Base-by-base conservation (phyloP, 371 early-diverging fungal species). In the Nematocida sp. region DNA sequence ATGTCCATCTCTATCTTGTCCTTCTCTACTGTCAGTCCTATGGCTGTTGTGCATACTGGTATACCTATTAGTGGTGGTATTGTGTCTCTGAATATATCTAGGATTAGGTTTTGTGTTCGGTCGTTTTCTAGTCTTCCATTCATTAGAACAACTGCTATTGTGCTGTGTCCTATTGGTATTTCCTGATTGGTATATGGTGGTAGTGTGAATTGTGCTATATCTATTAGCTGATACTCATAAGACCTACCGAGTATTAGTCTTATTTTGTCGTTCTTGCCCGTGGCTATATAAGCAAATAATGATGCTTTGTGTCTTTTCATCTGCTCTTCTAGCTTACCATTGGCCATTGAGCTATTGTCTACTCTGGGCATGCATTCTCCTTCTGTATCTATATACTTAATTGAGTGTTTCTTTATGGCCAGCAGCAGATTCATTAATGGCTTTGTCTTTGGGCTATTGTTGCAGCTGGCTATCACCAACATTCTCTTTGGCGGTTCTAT, bases 251-350 rank as follows among this genome's bases (percentile, higher is more conserved):
- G 19, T 9, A 60, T 37, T 0, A 70, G 5, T 21, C 37, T 37
- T 35, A 43, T 7, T 47, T 70, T 27, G 37, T 49, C 27, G 17
- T 13, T 49, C 29, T 70, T 70, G 37, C 25, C 47, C 9, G 43
- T 11, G 52, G 37, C 45, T 13, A 70, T 60, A 49, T 70, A 70
- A 11, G 37, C 58, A 46, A 70, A 70, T n/a, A 70, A 41, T 3
- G 74, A 58, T 27, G 43, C 34, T 13, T 60, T 47, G 15, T 48
- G 5, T 32, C 51, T 57, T 29, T 70, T 70, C 45, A 70, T 27
- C 21, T 41, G 51, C 27, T 23, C 74, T 55, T 70, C 74, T n/a
- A 70, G 62, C 31, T 32, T 45, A 19, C 74, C 74, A 32, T 70
- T 70, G n/a, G 61, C 34, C 2, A 57, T 47, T 38, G 49, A 40